phyloP scores from a whole-genome alignment of 1,139 yeast genomes.

The Lodderomyces margitis region DNA sequence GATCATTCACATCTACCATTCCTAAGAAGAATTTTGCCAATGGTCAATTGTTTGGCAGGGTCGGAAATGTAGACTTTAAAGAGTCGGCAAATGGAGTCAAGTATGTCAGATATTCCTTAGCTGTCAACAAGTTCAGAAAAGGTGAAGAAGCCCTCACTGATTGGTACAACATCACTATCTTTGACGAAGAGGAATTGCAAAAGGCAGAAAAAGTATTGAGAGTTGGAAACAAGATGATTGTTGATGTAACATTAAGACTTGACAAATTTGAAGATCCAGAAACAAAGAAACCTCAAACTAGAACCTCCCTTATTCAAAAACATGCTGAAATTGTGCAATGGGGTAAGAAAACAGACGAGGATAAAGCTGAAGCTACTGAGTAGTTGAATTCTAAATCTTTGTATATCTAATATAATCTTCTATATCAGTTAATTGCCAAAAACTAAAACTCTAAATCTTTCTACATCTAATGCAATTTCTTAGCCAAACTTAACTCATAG shows the following conservation, averaged over 20 bases:
- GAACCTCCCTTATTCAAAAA: constrained; percentile 36
- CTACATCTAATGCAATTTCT: constrained; percentile 9
- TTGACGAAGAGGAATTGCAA: constrained; percentile 34
- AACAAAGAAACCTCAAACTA: constrained; percentile 19
- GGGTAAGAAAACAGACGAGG: constrained; percentile 31
- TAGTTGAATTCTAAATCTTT: not conserved
- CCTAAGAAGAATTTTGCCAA: constrained; percentile 39
- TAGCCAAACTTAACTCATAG: constrained; percentile 56
- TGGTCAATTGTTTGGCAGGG: constrained; percentile 43
- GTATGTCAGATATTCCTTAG: constrained; percentile 43
- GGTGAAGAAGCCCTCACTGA: constrained; percentile 32
- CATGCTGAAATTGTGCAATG: constrained; percentile 39
- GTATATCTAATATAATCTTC: not conserved
- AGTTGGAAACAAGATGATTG: constrained; percentile 43
- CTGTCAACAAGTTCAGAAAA: constrained; percentile 40
- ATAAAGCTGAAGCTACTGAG: constrained; percentile 16
- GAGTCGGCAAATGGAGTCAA: constrained; percentile 40
- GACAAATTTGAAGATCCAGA: constrained; percentile 34
- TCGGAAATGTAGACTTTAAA: constrained; percentile 36
- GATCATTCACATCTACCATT: constrained; percentile 35
- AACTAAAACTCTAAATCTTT: not conserved
- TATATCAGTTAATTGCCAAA: not conserved
- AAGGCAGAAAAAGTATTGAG: constrained; percentile 40
- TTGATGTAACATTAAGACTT: constrained; percentile 42
- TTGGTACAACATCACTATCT: constrained; percentile 44